These are phyloP conservation scores for Annulohypoxylon bovei DNA, from an alignment of 495 filamentous ascomycete genomes.

Conservation along the genomic window DNA sequence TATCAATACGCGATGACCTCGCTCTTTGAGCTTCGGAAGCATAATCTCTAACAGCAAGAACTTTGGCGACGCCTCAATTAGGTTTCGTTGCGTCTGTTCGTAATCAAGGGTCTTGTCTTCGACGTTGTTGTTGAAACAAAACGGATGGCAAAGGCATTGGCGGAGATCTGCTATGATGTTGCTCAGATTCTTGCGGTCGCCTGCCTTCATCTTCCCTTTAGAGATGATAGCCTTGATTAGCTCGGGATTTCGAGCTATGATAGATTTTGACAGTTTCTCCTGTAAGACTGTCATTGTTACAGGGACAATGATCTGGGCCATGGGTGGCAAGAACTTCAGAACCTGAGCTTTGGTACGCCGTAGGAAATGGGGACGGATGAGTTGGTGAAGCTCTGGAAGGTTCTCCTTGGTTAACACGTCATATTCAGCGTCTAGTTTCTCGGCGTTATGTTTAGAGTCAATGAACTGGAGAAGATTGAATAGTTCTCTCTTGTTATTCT, in stretches of 20 bases:
- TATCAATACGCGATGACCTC: constrained; percentile 92
- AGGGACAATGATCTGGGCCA: constrained; percentile 94
- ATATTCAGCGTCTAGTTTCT: constrained; percentile 77
- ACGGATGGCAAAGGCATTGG: constrained; percentile 95
- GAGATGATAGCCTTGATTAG: constrained; percentile 89
- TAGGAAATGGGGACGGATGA: constrained; percentile 81
- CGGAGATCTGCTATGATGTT: constrained; percentile 97
- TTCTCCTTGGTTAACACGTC: constrained; percentile 79
- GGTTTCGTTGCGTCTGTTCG: constrained; percentile 71
- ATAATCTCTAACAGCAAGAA: constrained; percentile 86
- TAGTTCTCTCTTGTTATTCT: constrained; percentile 93
- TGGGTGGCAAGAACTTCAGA: constrained; percentile 86
- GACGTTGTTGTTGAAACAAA: constrained; percentile 87
- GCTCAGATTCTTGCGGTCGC: constrained; percentile 80
- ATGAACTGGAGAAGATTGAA: constrained; percentile 97
- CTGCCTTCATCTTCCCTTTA: constrained; percentile 67
- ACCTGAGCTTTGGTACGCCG: constrained; percentile 88
- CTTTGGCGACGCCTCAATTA: constrained; percentile 92
- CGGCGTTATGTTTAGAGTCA: constrained; percentile 73
- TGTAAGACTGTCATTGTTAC: constrained; percentile 92
- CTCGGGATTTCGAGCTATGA: constrained; percentile 85
- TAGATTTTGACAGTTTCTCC: constrained; percentile 93
- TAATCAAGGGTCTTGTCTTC: constrained; percentile 74
- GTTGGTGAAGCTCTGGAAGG: constrained; percentile 77
- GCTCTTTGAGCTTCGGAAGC: constrained; percentile 86